phyloP scores from a whole-genome alignment of 805 yeast species.

The Candida ipomoeae region DNA sequence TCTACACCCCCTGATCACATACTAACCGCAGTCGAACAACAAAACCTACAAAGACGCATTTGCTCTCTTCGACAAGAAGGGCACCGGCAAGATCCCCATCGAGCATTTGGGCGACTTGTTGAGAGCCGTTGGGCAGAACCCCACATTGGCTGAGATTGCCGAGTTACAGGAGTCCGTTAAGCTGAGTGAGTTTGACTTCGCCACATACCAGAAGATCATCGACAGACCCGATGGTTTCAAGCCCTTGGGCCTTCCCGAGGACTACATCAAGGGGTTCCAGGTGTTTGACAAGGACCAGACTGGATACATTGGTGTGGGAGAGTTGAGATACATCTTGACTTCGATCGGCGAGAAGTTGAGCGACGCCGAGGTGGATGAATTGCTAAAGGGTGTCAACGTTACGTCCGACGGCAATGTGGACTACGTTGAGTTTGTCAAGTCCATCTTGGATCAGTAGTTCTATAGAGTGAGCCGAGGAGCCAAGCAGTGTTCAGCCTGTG shows the following conservation, averaged over 20 bases:
- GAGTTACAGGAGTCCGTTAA: conserved; percentile 42
- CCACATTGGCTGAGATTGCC: conserved; percentile 84
- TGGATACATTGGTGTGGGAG: conserved; percentile 97
- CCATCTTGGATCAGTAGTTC: conserved; percentile 76
- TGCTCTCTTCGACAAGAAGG: conserved; percentile 93
- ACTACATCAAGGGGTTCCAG: conserved; percentile 88
- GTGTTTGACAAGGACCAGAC: conserved; percentile 95
- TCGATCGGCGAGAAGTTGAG: conserved; percentile 92
- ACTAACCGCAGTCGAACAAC: conserved; percentile 29
- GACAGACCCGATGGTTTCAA: conserved; percentile 87
- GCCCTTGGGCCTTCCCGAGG: conserved; percentile 82
- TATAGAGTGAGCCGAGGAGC: neutral
- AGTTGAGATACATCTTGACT: conserved; percentile 88
- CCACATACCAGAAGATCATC: conserved; percentile 68
- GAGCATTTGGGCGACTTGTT: conserved; percentile 87
- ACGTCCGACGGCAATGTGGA: conserved; percentile 93
- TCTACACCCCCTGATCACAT: neutral
- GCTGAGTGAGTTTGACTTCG: conserved; percentile 59
- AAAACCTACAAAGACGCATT: conserved; percentile 81
- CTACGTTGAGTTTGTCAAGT: conserved; percentile 90
- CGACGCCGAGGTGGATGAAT: conserved; percentile 91
- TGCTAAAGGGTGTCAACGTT: conserved; percentile 90
- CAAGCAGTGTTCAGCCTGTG: neutral
- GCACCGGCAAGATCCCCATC: conserved; percentile 83
- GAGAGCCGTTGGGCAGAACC: conserved; percentile 98